Evolutionary conservation across 306 rosid genomes (phyloP), one percentile per base, ranked within the genome.

Genomic region (Citrullus colocynthis): DNA sequence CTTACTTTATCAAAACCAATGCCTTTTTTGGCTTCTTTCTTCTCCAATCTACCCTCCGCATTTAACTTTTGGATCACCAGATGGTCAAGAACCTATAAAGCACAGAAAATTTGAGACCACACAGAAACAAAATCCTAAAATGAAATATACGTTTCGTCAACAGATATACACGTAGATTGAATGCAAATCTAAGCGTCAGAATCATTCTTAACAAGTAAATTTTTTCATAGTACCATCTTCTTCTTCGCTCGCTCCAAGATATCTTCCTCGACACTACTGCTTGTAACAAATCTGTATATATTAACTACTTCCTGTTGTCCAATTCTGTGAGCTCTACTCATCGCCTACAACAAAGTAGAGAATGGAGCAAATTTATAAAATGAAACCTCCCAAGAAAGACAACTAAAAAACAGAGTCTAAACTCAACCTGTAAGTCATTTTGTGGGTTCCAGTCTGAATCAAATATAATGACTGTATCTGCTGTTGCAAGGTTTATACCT

Each of bases 391-490:
- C 75, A 61, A 45, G 57, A 39, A 36, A 37, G 69, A 54, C 45
- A 49, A 51, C 15, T 9, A 34, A 73, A 30, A 54, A 34, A 48
- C 32, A 17, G 44, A 49, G 7, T 49, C 77, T 30, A 37, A 48
- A 66, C 66, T 21, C 45, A 13, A 93, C 99, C 99, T 96, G 99
- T 66, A 96, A 88, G 84, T 96, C 99, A 79, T 96, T 96, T 80
- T 96, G 99, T 64, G 99, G 99, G 86, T 96, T 96, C 99, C 99
- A 96, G 84, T 96, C 99, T 21, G 99, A 96, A 83, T 96, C 99
- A 81, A 96, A 96, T 80, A 96, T 96, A 80, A 96, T 96, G 65
- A 96, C 99, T 6, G 99, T 96, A 85, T 96, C 99, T 24, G 99
- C 99, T 5, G 99, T 96, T 80, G 99, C 99, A 81, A 96, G 97